Conservation (phyloP, 2,329 filamentous ascomycete genomes). For the Cylindrodendrum hubeiense region DNA sequence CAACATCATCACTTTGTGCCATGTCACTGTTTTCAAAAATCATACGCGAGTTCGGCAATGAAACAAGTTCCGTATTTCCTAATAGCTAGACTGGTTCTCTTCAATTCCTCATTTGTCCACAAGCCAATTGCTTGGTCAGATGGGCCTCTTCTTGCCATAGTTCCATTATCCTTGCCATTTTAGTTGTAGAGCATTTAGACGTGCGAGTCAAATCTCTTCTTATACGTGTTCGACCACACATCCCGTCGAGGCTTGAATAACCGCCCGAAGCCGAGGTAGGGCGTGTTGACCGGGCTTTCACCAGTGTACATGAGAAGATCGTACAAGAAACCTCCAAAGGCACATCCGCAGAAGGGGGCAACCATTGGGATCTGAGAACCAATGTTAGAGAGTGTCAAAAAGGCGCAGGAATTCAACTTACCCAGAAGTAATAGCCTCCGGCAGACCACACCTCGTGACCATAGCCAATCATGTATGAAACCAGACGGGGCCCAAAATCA, state of each 20-base stretch:
- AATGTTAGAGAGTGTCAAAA: constrained; percentile 8
- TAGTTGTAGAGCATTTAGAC: constrained; percentile 22
- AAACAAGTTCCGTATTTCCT: not conserved
- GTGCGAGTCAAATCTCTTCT: constrained; percentile 35
- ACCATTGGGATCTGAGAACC: constrained; percentile 75
- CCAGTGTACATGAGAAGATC: constrained; percentile 78
- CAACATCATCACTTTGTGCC: no score
- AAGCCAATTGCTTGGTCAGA: not conserved
- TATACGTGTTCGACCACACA: constrained; percentile 54
- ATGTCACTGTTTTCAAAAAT: no score
- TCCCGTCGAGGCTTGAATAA: constrained; percentile 53
- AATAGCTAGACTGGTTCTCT: not conserved
- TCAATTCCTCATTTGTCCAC: not conserved
- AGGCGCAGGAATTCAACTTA: constrained; percentile 48
- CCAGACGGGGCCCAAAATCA: constrained; percentile 77
- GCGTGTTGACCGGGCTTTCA: constrained; percentile 77
- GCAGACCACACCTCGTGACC: constrained; percentile 75
- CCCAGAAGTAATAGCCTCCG: constrained; percentile 80
- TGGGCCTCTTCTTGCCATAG: constrained; percentile 16
- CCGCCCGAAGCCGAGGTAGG: constrained; percentile 72
- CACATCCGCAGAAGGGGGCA: constrained; percentile 74
- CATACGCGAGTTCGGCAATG: not conserved
- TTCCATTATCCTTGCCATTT: not conserved
- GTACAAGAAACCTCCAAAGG: constrained; percentile 75
- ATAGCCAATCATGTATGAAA: constrained; percentile 77